Percentiles rank a stretch among this genome's conserved stretches.
Evolutionary conservation across 2,329 filamentous ascomycete genomes (phyloP).

Genomic region (Xylaria sp.): DNA sequence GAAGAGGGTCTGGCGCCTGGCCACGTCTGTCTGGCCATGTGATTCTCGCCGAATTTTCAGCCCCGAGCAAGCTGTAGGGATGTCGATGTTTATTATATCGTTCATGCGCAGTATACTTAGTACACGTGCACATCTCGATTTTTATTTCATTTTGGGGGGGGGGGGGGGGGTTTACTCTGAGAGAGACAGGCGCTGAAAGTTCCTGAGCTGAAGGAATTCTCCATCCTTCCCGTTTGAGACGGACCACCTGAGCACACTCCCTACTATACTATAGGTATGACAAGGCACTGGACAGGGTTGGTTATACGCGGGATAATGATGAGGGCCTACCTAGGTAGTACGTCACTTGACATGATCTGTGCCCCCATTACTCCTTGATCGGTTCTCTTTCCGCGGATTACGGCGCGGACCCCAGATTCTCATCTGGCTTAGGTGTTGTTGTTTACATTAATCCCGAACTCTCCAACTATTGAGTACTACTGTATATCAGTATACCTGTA

Average conservation of each 20-base stretch:
- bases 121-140: slow-evolving; percentile 5
- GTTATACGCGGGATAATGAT: background rate
- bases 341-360: slow-evolving; percentile 29
- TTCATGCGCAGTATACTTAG: background rate
- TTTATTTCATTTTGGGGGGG: background rate
- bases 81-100: background rate
- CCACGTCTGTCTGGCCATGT: slow-evolving; percentile 16
- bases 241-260: slow-evolving; percentile 10
- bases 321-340: background rate
- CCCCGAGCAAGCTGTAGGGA: background rate
- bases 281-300: background rate
- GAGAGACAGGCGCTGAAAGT: background rate
- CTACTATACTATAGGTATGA: too few species aligned
- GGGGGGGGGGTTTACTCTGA: too few species aligned
- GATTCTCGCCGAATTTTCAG: slow-evolving; percentile 10
- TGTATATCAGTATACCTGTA: background rate
- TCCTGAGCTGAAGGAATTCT: slow-evolving; percentile 3
- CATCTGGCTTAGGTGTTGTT: background rate
- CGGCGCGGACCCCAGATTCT: slow-evolving; percentile 2
- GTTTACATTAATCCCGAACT: background rate
- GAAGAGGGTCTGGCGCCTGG: background rate
- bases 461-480: background rate
- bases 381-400: background rate
- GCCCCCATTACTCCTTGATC: background rate
- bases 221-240: background rate